Evolutionary conservation across 1,284 basidiomycete genomes (phyloP).

Genomic region (Apiotrichum sp.): DNA sequence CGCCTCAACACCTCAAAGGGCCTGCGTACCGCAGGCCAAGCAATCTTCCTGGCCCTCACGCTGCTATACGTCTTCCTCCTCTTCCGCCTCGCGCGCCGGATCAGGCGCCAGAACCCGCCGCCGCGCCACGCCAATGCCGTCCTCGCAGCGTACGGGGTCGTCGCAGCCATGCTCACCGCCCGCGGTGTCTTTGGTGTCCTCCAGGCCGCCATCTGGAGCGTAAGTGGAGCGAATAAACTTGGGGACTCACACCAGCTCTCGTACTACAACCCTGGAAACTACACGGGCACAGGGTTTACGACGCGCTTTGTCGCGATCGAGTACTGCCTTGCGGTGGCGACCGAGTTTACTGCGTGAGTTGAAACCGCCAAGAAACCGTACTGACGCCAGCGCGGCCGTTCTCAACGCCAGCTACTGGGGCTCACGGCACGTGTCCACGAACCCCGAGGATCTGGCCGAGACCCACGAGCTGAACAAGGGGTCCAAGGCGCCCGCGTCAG

Average conservation of each 20-base stretch:
- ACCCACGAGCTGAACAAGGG: too few species aligned
- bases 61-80: conserved; percentile 18
- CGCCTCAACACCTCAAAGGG: conserved; percentile 11
- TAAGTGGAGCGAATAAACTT: neutral
- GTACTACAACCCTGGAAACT: conserved; percentile 20
- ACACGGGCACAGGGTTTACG: conserved; percentile 12
- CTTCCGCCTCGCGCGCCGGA: neutral
- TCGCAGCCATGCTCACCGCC: conserved; percentile 18
- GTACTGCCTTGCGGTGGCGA: conserved; percentile 13
- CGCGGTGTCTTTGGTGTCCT: conserved; percentile 31
- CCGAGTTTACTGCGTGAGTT: conserved; percentile 16
- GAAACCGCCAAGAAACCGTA: neutral
- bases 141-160: conserved; percentile 13
- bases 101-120: neutral
- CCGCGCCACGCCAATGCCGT: neutral
- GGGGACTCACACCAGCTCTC: conserved; percentile 9
- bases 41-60: conserved; percentile 30
- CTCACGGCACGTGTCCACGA: neutral
- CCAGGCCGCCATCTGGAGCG: conserved; percentile 11
- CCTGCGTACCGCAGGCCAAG: conserved; percentile 25
- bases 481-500: too few species aligned
- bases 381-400: neutral
- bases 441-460: too few species aligned
- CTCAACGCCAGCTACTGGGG: neutral
- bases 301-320: conserved; percentile 14